Conservation (phyloP, 257 asterid genomes). For the Gentiana macrophylla region DNA sequence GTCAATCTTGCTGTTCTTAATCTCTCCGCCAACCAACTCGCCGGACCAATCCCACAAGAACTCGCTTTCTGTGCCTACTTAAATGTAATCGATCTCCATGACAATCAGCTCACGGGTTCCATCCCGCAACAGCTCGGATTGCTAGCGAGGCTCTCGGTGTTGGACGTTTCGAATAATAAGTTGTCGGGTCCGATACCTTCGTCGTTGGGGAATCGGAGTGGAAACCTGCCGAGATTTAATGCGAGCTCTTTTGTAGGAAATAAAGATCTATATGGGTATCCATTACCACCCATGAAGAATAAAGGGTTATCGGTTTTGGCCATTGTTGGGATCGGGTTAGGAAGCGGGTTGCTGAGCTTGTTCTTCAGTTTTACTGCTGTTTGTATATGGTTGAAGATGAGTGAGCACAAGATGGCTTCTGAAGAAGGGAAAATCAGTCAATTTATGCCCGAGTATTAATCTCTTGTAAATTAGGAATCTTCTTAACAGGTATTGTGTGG, state of each 20-base stretch:
- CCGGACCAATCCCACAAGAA: slow-evolving; percentile 61
- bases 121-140: slow-evolving; percentile 82
- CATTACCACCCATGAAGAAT: slow-evolving; percentile 59
- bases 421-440: slow-evolving; percentile 72
- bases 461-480: not conserved
- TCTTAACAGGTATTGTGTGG: too few species aligned
- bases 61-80: slow-evolving; percentile 74
- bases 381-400: slow-evolving; percentile 74
- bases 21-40: slow-evolving; percentile 56
- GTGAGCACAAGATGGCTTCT: slow-evolving; percentile 48
- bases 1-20: slow-evolving; percentile 84
- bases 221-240: slow-evolving; percentile 64
- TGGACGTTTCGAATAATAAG: slow-evolving; percentile 65
- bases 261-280: slow-evolving; percentile 76
- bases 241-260: slow-evolving; percentile 70
- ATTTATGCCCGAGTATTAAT: slow-evolving; percentile 82
- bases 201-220: slow-evolving; percentile 65
- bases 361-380: slow-evolving; percentile 81
- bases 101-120: slow-evolving; percentile 49
- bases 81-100: slow-evolving; percentile 85
- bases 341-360: slow-evolving; percentile 81
- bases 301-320: slow-evolving; percentile 53
- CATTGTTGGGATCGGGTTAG: slow-evolving; percentile 93
- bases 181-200: slow-evolving; percentile 70
- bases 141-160: slow-evolving; percentile 51